Evolutionary conservation across 140 eudicot species (phyloP).

Genomic region (Oenanthe javanica): DNA sequence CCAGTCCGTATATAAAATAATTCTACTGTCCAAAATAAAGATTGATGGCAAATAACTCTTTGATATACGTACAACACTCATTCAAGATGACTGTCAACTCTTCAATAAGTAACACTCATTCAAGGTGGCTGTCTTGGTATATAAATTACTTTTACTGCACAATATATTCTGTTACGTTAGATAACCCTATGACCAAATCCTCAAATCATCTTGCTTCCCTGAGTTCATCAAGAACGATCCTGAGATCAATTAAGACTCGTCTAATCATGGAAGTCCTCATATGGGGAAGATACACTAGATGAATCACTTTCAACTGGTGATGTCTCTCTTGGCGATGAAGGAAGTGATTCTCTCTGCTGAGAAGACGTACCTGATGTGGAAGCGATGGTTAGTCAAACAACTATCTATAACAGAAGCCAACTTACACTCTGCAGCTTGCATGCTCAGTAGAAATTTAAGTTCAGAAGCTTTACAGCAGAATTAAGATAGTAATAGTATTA

Average conservation of each 20-base stretch:
- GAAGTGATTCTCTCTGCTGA: conserved; percentile 62
- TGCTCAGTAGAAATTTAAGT: neutral
- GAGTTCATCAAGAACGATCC: neutral
- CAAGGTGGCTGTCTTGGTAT: neutral
- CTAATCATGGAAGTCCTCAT: conserved; percentile 70
- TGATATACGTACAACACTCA: neutral
- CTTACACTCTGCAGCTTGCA: neutral
- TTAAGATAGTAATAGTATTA: neutral
- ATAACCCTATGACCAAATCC: neutral
- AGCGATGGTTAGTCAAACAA: neutral
- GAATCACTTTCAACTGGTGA: conserved; percentile 72
- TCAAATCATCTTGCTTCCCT: neutral
- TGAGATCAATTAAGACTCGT: neutral
- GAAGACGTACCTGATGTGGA: conserved; percentile 46
- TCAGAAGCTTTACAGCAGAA: neutral
- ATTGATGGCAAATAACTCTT: neutral
- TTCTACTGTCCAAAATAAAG: neutral
- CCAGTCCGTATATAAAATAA: neutral
- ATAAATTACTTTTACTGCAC: conserved; percentile 1
- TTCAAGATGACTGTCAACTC: neutral
- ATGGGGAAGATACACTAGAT: conserved; percentile 72
- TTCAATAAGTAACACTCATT: neutral
- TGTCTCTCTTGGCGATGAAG: conserved; percentile 65
- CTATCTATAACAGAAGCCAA: neutral
- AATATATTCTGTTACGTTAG: neutral